Evolutionary conservation across 2,329 filamentous ascomycete genomes (phyloP).

Genomic region (Penicillium sp.): DNA sequence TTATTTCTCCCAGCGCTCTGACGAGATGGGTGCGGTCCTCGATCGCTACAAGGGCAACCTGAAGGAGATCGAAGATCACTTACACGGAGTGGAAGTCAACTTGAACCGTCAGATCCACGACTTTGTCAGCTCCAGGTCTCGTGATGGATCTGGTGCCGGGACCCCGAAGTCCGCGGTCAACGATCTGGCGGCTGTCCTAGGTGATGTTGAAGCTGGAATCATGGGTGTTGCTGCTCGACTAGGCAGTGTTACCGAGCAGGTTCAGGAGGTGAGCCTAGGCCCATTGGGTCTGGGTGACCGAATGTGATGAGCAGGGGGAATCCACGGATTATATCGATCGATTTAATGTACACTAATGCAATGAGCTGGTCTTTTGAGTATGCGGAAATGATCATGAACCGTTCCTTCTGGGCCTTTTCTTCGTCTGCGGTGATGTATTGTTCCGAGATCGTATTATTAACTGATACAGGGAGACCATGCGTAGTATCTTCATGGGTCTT

Average conservation of each 20-base stretch:
- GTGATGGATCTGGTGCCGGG: slow-evolving; percentile 41
- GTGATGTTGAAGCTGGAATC: slow-evolving; percentile 67
- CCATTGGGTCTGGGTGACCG: slow-evolving; percentile 31
- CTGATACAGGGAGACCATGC: neutral
- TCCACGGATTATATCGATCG: slow-evolving; percentile 4
- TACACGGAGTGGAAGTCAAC: slow-evolving; percentile 63
- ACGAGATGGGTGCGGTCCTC: slow-evolving; percentile 62
- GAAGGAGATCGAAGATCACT: slow-evolving; percentile 65
- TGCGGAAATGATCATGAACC: slow-evolving; percentile 3
- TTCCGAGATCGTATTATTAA: neutral
- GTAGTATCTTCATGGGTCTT: neutral
- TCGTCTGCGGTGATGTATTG: neutral
- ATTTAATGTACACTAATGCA: slow-evolving; percentile 24
- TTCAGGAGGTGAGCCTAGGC: slow-evolving; percentile 58
- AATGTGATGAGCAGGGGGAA: slow-evolving; percentile 19
- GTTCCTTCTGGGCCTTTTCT: neutral
- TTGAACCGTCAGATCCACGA: slow-evolving; percentile 62
- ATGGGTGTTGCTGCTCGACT: slow-evolving; percentile 63
- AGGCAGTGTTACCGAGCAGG: slow-evolving; percentile 60
- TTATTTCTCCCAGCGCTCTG: slow-evolving; percentile 63
- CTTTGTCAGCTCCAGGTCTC: slow-evolving; percentile 46
- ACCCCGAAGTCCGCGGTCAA: slow-evolving; percentile 47
- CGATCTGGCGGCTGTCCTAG: slow-evolving; percentile 59
- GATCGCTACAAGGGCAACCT: slow-evolving; percentile 60
- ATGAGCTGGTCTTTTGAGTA: slow-evolving; percentile 14